Evolutionary conservation across 257 asterid genomes (phyloP).

Genomic region (Mitragyna speciosa): DNA sequence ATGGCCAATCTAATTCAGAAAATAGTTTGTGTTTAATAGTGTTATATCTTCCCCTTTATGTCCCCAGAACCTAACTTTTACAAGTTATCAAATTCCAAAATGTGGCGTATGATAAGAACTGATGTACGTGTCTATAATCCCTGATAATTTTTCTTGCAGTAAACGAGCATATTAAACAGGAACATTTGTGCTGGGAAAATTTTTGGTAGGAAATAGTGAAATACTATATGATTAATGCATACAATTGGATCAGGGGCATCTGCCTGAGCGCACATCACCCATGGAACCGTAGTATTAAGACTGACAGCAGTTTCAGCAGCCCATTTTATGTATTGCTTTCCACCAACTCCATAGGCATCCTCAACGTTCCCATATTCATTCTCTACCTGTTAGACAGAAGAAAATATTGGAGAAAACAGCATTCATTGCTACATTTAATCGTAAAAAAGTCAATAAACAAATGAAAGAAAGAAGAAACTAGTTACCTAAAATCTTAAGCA

Average conservation of each 20-base stretch:
- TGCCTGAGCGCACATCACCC: conserved; percentile 78
- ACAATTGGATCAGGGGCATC: conserved; percentile 86
- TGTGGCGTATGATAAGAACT: neutral
- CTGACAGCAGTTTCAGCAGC: conserved; percentile 77
- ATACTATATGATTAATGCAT: conserved; percentile 21
- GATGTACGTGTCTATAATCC: neutral
- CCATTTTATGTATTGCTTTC: conserved; percentile 64
- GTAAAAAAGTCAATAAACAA: neutral
- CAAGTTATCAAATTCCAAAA: neutral
- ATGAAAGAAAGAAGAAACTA: neutral
- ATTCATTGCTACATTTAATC: neutral
- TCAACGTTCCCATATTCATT: conserved; percentile 85
- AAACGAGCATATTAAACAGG: neutral
- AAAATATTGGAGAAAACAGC: neutral
- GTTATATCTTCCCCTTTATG: too few relatives aligned
- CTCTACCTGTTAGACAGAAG: conserved; percentile 49
- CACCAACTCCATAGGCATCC: conserved; percentile 60
- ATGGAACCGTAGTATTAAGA: conserved; percentile 71
- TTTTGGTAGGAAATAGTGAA: neutral
- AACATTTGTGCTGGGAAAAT: neutral
- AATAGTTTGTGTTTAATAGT: too few relatives aligned
- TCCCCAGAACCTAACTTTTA: neutral
- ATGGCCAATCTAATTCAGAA: too few relatives aligned
- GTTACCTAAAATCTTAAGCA: too few relatives aligned
- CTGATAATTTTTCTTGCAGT: neutral